Evolutionary conservation across 257 asterid species (phyloP).

Genomic region (Gentiana dahurica): DNA sequence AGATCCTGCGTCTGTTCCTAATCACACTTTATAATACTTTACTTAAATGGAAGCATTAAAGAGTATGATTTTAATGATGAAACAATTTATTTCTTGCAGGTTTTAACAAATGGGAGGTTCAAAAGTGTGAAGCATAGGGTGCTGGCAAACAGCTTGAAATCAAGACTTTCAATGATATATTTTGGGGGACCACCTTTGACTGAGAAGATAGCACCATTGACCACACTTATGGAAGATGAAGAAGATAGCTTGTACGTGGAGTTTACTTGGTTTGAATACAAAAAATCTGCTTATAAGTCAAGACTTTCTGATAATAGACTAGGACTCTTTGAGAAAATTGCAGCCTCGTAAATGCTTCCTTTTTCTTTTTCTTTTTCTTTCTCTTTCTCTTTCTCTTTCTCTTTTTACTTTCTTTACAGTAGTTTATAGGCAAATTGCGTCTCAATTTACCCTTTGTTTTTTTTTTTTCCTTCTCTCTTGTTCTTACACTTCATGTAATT

Average conservation of each 20-base stretch:
- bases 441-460: not conserved
- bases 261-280: constrained; percentile 38
- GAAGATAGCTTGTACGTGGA: constrained; percentile 30
- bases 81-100: constrained; percentile 14
- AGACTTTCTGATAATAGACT: constrained; percentile 25
- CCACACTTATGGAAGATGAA: constrained; percentile 22
- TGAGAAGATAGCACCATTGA: constrained; percentile 29
- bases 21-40: too few relatives aligned
- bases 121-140: constrained; percentile 30
- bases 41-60: too few relatives aligned
- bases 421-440: too few relatives aligned
- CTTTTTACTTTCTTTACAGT: too few relatives aligned
- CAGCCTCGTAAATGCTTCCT: constrained; percentile 10
- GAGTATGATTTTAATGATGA: too few relatives aligned
- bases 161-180: constrained; percentile 32
- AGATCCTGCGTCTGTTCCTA: too few relatives aligned
- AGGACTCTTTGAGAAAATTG: constrained; percentile 24
- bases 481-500: constrained; percentile 3
- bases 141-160: constrained; percentile 19
- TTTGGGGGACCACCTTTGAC: constrained; percentile 37
- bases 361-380: not conserved
- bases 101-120: constrained; percentile 35
- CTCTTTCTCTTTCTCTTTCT: too few relatives aligned
- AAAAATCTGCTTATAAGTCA: constrained; percentile 23
- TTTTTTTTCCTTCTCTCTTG: not conserved